Base-by-base conservation (phyloP, 371 early-diverging fungal genomes). In the Sporodiniella umbellata region DNA sequence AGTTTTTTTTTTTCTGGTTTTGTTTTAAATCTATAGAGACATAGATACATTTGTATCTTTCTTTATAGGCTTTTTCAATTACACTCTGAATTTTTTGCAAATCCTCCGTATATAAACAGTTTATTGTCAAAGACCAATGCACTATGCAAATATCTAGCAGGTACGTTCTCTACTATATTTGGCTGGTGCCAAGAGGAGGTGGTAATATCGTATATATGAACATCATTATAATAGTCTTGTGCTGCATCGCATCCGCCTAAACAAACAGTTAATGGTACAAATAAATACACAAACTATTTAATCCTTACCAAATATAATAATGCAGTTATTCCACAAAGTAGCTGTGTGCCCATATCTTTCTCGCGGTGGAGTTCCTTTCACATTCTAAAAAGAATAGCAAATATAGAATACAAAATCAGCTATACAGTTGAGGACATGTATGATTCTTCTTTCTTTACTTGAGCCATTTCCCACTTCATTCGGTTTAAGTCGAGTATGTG, bases 21-120 rank as follows among this genome's bases (percentile, higher is more conserved):
- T n/a, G n/a, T n/a, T n/a, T 23, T 14, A 14, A 45, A 22, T 17
- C 14, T 12, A 48, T 42, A n/a, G n/a, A n/a, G n/a, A n/a, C n/a
- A n/a, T n/a, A n/a, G n/a, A n/a, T n/a, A n/a, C n/a, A n/a, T n/a
- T n/a, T n/a, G n/a, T n/a, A n/a, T n/a, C n/a, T n/a, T n/a, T n/a
- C n/a, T n/a, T n/a, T n/a, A n/a, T n/a, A n/a, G n/a, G n/a, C n/a
- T n/a, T n/a, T n/a, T n/a, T n/a, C n/a, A n/a, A n/a, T 48, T 75
- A 73, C 82, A 75, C 33, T 82, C 80, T 48, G 81, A 60, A 44
- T 70, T 73, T 51, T 75, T 75, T 30, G 79, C 76, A 46, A 83
- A 74, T 31, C 85, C 85, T 25, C 85, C 85, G 47, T 81, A 85
- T 40, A 85, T 62, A 58, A 78, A 83, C 52, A 85, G 64, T 57